These are phyloP conservation scores for Gossypium australe DNA, from an alignment of 345 rosid species.

Conservation along the genomic window DNA sequence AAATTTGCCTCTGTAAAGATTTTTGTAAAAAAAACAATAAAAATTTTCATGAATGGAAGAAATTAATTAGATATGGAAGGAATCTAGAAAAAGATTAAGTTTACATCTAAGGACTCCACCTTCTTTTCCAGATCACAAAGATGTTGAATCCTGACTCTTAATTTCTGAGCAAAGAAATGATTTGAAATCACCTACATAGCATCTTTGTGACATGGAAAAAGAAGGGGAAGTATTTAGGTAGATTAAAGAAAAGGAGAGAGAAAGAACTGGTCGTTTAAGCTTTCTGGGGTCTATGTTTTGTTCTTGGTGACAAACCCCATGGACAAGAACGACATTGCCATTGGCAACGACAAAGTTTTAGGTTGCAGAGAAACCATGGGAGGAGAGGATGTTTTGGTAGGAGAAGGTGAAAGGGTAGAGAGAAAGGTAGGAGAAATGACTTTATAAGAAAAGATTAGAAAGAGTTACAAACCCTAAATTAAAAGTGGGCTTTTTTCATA, in stretches of 20 bases:
- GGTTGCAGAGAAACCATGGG: no score
- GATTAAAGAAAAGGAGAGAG: neutral
- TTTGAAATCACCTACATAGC: constrained; percentile 25
- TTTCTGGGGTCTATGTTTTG: constrained; percentile 24
- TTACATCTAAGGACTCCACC: constrained; percentile 28
- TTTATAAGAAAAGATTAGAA: no score
- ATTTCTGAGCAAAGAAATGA: constrained; percentile 26
- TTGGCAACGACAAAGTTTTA: neutral
- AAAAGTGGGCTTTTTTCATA: no score
- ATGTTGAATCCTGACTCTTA: constrained; percentile 18
- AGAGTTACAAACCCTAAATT: no score
- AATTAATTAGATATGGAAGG: neutral
- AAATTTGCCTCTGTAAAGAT: neutral
- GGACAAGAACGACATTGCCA: neutral
- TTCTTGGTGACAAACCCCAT: neutral
- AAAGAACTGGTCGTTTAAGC: constrained; percentile 21
- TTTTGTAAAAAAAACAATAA: no score
- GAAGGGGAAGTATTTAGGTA: no score
- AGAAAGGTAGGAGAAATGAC: no score
- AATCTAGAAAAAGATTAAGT: neutral
- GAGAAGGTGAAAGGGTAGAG: no score
- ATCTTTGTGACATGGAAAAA: neutral
- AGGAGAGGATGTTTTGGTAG: no score
- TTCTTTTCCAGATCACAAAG: constrained; percentile 22
- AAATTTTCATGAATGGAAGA: neutral